phyloP scores from a whole-genome alignment of 495 filamentous ascomycete species.

The Penicillium canariense region DNA sequence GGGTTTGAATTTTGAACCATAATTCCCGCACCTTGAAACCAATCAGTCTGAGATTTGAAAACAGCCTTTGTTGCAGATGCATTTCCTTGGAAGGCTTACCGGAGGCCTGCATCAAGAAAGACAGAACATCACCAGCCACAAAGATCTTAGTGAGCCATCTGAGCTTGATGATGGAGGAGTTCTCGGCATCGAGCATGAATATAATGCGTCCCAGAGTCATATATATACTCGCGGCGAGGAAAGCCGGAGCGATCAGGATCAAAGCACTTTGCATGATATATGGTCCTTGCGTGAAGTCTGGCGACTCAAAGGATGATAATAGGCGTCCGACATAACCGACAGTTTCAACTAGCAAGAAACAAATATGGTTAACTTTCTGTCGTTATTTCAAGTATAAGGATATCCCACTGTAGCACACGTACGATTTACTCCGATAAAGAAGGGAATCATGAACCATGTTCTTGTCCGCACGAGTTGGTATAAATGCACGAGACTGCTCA shows the following conservation, averaged over 20 bases:
- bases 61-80: background rate
- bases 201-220: constrained; percentile 56
- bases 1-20: constrained; percentile 23
- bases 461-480: constrained; percentile 44
- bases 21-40: constrained; percentile 32
- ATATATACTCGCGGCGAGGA: constrained; percentile 55
- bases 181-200: constrained; percentile 38
- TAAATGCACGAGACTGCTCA: constrained; percentile 40
- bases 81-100: constrained; percentile 10
- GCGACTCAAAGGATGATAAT: constrained; percentile 29
- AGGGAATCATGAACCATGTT: constrained; percentile 56
- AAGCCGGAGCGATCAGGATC: constrained; percentile 51
- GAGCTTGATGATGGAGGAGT: constrained; percentile 36
- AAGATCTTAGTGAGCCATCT: constrained; percentile 49
- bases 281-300: constrained; percentile 31
- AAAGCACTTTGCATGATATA: constrained; percentile 52
- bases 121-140: constrained; percentile 36
- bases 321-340: constrained; percentile 42
- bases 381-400: background rate
- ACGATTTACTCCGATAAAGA: constrained; percentile 54
- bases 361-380: background rate
- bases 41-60: background rate
- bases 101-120: constrained; percentile 44
- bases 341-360: constrained; percentile 30
- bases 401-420: constrained; percentile 18